phyloP scores from a whole-genome alignment of 345 rosid genomes.

The Trapa incisa region DNA sequence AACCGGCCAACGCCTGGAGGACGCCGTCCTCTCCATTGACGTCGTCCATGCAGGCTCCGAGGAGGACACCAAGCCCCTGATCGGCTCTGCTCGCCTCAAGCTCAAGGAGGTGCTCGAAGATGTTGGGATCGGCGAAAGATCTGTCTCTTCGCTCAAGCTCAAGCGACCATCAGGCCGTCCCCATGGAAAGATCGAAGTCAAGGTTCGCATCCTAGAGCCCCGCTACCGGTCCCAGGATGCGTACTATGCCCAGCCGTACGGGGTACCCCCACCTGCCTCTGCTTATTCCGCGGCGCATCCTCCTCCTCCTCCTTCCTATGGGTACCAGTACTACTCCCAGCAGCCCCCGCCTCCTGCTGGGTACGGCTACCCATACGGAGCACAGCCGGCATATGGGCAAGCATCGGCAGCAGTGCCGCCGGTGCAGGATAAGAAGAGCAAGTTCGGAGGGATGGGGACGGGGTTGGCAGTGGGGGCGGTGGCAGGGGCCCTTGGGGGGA shows the following conservation, averaged over 20 bases:
- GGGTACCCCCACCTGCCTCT: conserved; percentile 28
- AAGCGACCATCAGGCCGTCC: conserved; percentile 90
- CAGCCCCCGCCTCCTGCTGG: conserved; percentile 26
- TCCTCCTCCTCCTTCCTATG: conserved; percentile 18
- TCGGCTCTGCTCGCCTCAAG: conserved; percentile 58
- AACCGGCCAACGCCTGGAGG: conserved; percentile 25
- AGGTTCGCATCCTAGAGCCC: conserved; percentile 30
- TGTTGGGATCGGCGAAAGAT: conserved; percentile 33
- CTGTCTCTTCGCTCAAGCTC: conserved; percentile 30
- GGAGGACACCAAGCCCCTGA: conserved; percentile 59
- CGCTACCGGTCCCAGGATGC: conserved; percentile 17
- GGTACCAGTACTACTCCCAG: conserved; percentile 13
- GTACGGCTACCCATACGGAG: conserved; percentile 15
- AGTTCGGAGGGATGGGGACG: conserved; percentile 71
- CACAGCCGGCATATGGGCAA: conserved; percentile 20
- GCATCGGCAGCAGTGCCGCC: conserved; percentile 3
- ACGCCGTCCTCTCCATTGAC: conserved; percentile 42
- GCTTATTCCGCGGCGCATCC: conserved; percentile 19
- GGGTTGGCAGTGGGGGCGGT: conserved; percentile 83
- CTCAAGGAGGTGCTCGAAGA: conserved; percentile 53
- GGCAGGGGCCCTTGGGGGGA: conserved; percentile 64
- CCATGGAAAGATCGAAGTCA: conserved; percentile 64
- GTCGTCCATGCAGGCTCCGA: conserved; percentile 59
- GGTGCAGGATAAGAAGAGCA: conserved; percentile 30
- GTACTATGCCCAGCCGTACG: conserved; percentile 28